These are phyloP conservation scores for Stellera chamaejasme DNA, from an alignment of 345 rosid species.

Conservation along the genomic window DNA sequence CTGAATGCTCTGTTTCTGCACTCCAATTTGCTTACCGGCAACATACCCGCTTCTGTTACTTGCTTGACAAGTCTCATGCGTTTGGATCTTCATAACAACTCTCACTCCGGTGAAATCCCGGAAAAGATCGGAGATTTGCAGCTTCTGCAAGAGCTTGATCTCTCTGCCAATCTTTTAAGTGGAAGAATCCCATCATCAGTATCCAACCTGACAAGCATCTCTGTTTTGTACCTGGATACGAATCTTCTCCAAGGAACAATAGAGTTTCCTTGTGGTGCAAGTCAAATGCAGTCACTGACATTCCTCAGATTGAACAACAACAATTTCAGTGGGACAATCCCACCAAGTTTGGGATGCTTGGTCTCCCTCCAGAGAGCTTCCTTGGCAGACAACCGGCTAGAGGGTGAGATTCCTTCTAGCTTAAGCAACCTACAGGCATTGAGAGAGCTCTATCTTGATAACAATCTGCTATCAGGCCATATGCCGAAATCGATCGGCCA, in stretches of 20 bases:
- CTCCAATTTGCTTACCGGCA: constrained; percentile 32
- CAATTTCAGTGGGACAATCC: constrained; percentile 29
- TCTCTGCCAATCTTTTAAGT: constrained; percentile 31
- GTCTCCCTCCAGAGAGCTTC: constrained; percentile 42
- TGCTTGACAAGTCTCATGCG: constrained; percentile 30
- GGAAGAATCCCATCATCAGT: constrained; percentile 37
- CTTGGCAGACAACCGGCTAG: constrained; percentile 35
- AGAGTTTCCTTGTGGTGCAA: constrained; percentile 26
- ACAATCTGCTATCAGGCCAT: constrained; percentile 29
- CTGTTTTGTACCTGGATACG: constrained; percentile 32
- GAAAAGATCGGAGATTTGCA: constrained; percentile 30
- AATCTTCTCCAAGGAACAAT: constrained; percentile 36
- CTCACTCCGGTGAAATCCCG: constrained; percentile 31
- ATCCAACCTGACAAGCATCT: constrained; percentile 25
- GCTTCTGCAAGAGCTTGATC: constrained; percentile 33
- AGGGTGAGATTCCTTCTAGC: constrained; percentile 38
- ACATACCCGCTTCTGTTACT: constrained; percentile 28
- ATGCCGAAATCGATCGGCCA: constrained; percentile 31
- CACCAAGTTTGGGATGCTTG: constrained; percentile 24
- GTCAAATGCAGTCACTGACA: constrained; percentile 32
- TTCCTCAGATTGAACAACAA: constrained; percentile 42
- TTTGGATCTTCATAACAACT: constrained; percentile 38
- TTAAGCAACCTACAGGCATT: constrained; percentile 34
- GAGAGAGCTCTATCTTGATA: constrained; percentile 37
- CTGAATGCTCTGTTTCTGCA: constrained; percentile 29